These are phyloP conservation scores for Aquilaria agallochum DNA, from an alignment of 441 rosid genomes.

Conservation along the genomic window DNA sequence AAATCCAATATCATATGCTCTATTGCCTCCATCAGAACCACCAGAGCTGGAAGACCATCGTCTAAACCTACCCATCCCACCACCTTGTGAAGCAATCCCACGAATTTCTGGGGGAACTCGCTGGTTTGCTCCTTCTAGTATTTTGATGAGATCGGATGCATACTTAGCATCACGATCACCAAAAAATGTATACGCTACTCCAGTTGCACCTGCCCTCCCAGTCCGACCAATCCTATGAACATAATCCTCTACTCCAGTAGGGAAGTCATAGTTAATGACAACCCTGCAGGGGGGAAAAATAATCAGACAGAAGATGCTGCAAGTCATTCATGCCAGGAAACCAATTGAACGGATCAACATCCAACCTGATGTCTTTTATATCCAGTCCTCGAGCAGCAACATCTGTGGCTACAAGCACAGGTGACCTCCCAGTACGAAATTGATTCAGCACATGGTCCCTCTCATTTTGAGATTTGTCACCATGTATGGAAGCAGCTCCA, in stretches of 20 bases:
- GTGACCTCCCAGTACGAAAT: slow-evolving; percentile 90
- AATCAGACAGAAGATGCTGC: neutral
- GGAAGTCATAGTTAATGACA: slow-evolving; percentile 94
- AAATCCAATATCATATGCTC: slow-evolving; percentile 27
- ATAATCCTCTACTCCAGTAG: slow-evolving; percentile 96
- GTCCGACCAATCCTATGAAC: slow-evolving; percentile 99
- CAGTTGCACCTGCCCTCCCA: slow-evolving; percentile 99
- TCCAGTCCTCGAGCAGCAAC: slow-evolving; percentile 99
- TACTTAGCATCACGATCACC: slow-evolving; percentile 91
- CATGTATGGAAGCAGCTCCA: slow-evolving; percentile 99
- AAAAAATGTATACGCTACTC: slow-evolving; percentile 80
- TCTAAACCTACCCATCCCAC: slow-evolving; percentile 61
- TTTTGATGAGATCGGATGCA: slow-evolving; percentile 85
- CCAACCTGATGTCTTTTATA: slow-evolving; percentile 93
- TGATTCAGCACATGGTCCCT: slow-evolving; percentile 86
- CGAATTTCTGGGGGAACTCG: slow-evolving; percentile 83
- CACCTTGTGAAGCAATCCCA: slow-evolving; percentile 81
- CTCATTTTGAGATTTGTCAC: slow-evolving; percentile 97
- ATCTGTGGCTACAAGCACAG: slow-evolving; percentile 98
- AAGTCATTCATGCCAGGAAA: neutral
- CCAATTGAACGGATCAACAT: neutral
- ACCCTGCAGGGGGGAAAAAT: slow-evolving; percentile 43
- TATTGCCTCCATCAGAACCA: slow-evolving; percentile 34
- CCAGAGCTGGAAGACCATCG: slow-evolving; percentile 68
- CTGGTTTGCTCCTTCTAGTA: slow-evolving; percentile 94